Evolutionary conservation across 2,329 filamentous ascomycete species (phyloP).

Genomic region (Lachnellula suecica): DNA sequence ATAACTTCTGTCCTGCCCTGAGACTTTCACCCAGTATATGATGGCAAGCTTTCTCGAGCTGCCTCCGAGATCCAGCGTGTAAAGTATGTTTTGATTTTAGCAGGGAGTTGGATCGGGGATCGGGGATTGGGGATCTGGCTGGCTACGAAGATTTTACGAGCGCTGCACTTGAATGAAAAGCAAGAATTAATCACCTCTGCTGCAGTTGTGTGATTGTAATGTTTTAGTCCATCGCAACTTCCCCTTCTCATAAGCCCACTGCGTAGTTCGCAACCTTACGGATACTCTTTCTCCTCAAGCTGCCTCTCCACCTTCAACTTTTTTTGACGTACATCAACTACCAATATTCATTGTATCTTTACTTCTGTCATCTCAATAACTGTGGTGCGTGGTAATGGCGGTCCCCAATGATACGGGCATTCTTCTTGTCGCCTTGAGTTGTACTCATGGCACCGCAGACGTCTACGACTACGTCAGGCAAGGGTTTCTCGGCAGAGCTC

Average conservation of each 20-base stretch:
- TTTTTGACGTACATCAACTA: too few relatives aligned
- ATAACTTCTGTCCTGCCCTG: neutral
- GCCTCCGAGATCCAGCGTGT: constrained; percentile 12
- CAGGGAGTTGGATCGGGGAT: constrained; percentile 4
- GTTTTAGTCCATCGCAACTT: neutral
- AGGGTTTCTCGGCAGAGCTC: too few relatives aligned
- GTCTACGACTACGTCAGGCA: too few relatives aligned
- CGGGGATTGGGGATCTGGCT: too few relatives aligned
- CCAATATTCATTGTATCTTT: too few relatives aligned
- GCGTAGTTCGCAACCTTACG: neutral
- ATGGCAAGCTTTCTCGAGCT: constrained; percentile 10
- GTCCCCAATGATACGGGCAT: too few relatives aligned
- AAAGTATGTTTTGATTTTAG: constrained; percentile 14
- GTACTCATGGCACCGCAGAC: too few relatives aligned
- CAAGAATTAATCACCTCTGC: too few relatives aligned
- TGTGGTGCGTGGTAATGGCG: too few relatives aligned
- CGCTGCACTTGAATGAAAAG: neutral
- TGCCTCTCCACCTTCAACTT: neutral
- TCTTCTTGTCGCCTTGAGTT: too few relatives aligned
- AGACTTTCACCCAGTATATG: neutral
- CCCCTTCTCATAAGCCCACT: neutral
- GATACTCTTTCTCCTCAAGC: neutral
- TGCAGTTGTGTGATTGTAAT: too few relatives aligned
- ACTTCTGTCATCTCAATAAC: too few relatives aligned
- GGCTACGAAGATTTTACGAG: neutral